These are phyloP conservation scores for Chrysanthemum seticuspe DNA, from an alignment of 129 eudicot genomes.

Conservation along the genomic window DNA sequence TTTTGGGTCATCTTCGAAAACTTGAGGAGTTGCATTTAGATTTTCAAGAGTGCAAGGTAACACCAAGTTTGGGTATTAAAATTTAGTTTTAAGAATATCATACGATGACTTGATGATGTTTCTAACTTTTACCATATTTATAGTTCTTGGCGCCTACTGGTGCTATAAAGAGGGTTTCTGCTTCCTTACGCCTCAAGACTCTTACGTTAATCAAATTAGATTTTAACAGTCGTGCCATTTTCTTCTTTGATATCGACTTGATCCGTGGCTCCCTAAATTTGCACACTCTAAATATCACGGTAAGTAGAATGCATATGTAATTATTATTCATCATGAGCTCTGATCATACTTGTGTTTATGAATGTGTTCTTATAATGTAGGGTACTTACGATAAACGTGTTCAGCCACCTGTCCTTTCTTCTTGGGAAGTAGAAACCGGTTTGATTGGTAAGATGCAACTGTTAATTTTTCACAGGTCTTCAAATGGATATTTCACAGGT, in stretches of 20 bases:
- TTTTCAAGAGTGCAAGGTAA: constrained; percentile 2
- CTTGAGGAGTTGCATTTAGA: constrained; percentile 12
- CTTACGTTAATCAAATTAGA: background rate
- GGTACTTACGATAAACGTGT: no score
- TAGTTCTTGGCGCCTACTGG: background rate
- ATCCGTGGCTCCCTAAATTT: constrained; percentile 9
- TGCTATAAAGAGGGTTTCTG: background rate
- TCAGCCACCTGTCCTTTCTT: no score
- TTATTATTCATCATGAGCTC: no score
- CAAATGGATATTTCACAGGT: no score
- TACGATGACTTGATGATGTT: background rate
- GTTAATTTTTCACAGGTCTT: no score
- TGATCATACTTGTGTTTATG: no score
- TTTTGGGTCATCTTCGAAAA: constrained; percentile 20
- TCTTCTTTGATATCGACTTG: constrained; percentile 1
- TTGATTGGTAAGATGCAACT: no score
- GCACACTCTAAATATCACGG: constrained; percentile 15
- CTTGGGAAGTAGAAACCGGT: no score
- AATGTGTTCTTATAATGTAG: no score
- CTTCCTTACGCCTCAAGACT: background rate
- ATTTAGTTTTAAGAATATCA: background rate
- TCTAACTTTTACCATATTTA: background rate
- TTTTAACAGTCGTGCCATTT: background rate
- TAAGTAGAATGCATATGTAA: background rate
- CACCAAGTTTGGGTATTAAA: background rate